Conservation (phyloP, 73 alveolate genomes). For the Symbiodinium pilosum region DNA sequence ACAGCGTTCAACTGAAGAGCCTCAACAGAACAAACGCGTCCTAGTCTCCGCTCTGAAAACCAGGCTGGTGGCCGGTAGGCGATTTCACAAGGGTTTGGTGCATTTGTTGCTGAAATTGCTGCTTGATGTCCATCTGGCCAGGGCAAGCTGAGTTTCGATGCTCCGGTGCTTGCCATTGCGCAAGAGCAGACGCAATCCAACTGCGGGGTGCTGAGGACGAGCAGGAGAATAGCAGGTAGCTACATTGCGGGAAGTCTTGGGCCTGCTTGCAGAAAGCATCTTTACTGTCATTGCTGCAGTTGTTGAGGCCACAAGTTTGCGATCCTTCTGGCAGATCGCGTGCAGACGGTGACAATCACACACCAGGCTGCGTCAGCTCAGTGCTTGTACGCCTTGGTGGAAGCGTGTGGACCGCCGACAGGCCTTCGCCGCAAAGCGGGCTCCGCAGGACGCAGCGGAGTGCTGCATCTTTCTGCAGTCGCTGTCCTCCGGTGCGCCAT, state of each 20-base stretch:
- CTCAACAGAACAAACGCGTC: too few species aligned
- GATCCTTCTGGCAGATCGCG: slow-evolving; percentile 57
- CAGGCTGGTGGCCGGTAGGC: too few species aligned
- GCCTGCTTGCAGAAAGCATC: not conserved
- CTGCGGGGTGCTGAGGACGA: not conserved
- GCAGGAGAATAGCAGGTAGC: too few species aligned
- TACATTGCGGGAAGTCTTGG: too few species aligned
- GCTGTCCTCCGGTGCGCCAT: not conserved
- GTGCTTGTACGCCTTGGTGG: too few species aligned
- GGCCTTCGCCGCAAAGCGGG: slow-evolving; percentile 36
- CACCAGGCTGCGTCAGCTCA: slow-evolving; percentile 6
- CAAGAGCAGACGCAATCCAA: slow-evolving; percentile 18
- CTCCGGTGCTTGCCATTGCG: slow-evolving; percentile 66
- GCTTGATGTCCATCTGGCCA: not conserved
- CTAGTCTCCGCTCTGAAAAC: too few species aligned
- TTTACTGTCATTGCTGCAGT: too few species aligned
- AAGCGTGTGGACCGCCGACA: too few species aligned
- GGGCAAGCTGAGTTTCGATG: slow-evolving; percentile 38
- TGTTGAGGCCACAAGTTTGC: too few species aligned
- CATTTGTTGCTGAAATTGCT: too few species aligned
- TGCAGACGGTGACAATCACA: slow-evolving; percentile 13
- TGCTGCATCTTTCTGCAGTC: slow-evolving; percentile 35
- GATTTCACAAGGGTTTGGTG: too few species aligned
- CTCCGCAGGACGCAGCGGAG: slow-evolving; percentile 47
- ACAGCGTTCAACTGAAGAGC: too few species aligned